Evolutionary conservation across 2,329 filamentous ascomycete genomes (phyloP), one percentile per base, ranked within the genome.

Genomic region (Chaetomium sp.): DNA sequence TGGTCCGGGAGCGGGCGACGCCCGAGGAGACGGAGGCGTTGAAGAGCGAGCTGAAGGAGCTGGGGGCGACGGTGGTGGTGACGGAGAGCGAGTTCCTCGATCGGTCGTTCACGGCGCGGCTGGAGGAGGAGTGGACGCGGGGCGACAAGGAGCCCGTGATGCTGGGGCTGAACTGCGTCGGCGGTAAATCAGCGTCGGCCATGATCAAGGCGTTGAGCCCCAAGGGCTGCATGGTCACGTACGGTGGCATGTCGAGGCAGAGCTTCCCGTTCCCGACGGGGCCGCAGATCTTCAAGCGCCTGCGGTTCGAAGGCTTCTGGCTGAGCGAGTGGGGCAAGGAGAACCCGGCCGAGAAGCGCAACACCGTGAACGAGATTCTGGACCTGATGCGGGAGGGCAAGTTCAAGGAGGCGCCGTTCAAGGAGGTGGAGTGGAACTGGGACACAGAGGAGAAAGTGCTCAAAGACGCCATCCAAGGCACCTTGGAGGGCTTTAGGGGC

Each of bases 231-330:
- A 82, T 98, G 77, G 92, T 99, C 27, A 97, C 94, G 4, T 99
- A 99, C 75, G 95, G 95, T 29, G 94, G 91, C 58, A 99, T 99
- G 95, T 88, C 91, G 38, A 91, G 90, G 75, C 89, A 96, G 79
- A 93, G 94, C 0, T 84, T 97, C 29, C 83, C 85, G 7, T 78
- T 98, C 67, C 92, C 94, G 0, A 90, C 93, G 0, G 91, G 90
- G 0, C 81, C 96, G 70, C 81, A 98, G 65, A 99, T 99, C 72
- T 99, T 99, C 81, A 95, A 94, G 77, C 88, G 98, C 71, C 83
- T 98, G 60, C 84, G 86, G 59, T 96, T 97, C 74, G 85, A 91
- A 67, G 96, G 95, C 4, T 99, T 98, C 78, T 99, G 95, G 95
- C 87, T 98, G 27, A 95, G 90, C 74, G 87, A 84, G 66, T 98